Percentiles rank a stretch among this genome's conserved stretches.
These are phyloP conservation scores for Trypanosoma boissoni DNA, from an alignment of 208 protist genomes.

Conservation along the genomic window DNA sequence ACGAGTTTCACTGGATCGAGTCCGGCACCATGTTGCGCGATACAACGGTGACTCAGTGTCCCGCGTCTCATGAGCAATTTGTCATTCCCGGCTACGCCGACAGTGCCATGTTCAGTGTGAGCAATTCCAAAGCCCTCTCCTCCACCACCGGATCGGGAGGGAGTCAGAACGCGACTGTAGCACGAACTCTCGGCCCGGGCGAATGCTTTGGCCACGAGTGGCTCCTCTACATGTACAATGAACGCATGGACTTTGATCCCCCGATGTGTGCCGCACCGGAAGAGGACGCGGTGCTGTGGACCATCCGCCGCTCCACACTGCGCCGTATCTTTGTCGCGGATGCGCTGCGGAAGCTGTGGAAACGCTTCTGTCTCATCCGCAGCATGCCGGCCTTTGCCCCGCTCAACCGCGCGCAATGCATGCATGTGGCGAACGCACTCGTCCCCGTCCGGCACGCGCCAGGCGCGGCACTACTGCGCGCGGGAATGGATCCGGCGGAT, in stretches of 20 bases:
- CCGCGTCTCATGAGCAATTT: background rate
- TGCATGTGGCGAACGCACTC: conserved; percentile 1
- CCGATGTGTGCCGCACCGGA: background rate
- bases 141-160: too few species aligned
- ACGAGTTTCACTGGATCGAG: conserved; percentile 21
- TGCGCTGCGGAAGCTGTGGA: background rate
- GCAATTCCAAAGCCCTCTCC: too few species aligned
- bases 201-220: background rate
- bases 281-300: conserved; percentile 3
- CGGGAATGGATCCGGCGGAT: background rate
- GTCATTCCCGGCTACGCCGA: background rate
- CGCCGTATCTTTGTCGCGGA: conserved; percentile 7
- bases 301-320: conserved; percentile 2
- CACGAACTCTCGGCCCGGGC: too few species aligned
- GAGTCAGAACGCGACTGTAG: too few species aligned
- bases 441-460: background rate
- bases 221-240: conserved; percentile 17
- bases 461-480: background rate
- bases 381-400: background rate
- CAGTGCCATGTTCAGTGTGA: too few species aligned
- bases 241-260: background rate
- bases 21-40: background rate
- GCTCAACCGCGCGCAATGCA: background rate
- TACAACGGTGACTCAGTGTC: background rate
- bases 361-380: conserved; percentile 1